Conservation (phyloP, 768 basidiomycete genomes). For the Boletellus sp. region DNA sequence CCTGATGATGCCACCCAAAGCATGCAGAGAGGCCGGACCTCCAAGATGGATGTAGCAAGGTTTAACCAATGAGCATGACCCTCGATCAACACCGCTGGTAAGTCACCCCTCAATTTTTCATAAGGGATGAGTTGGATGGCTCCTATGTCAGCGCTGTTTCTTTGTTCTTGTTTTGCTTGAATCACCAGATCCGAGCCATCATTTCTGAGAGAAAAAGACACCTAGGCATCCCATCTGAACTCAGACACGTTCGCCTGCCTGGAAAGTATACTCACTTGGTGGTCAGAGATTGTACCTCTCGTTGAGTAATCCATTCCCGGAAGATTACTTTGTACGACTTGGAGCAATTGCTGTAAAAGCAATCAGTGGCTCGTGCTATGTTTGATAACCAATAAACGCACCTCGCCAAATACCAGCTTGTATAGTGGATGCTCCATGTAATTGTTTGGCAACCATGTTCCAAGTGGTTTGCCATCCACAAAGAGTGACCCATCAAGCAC, state of each 20-base stretch:
- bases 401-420: conserved; percentile 17
- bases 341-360: conserved; percentile 6
- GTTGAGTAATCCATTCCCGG: conserved; percentile 25
- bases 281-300: conserved; percentile 9
- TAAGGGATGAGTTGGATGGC: no score
- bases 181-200: conserved; percentile 8
- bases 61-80: conserved; percentile 31
- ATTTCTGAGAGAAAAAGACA: conserved; percentile 12
- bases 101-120: conserved; percentile 18
- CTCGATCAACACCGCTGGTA: conserved; percentile 23
- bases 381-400: background rate
- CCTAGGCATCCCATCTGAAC: conserved; percentile 4
- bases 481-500: no score
- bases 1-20: conserved; percentile 22
- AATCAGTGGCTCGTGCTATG: background rate
- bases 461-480: conserved; percentile 22
- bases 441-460: conserved; percentile 8
- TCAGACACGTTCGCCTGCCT: no score
- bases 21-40: conserved; percentile 24
- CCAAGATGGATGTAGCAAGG: conserved; percentile 19
- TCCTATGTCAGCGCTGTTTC: background rate
- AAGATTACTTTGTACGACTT: conserved; percentile 17
- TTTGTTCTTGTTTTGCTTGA: conserved; percentile 1
- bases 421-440: conserved; percentile 15
- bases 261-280: conserved; percentile 10